These are phyloP conservation scores for Boletus rex-veris DNA, from an alignment of 768 basidiomycete genomes.

Conservation along the genomic window DNA sequence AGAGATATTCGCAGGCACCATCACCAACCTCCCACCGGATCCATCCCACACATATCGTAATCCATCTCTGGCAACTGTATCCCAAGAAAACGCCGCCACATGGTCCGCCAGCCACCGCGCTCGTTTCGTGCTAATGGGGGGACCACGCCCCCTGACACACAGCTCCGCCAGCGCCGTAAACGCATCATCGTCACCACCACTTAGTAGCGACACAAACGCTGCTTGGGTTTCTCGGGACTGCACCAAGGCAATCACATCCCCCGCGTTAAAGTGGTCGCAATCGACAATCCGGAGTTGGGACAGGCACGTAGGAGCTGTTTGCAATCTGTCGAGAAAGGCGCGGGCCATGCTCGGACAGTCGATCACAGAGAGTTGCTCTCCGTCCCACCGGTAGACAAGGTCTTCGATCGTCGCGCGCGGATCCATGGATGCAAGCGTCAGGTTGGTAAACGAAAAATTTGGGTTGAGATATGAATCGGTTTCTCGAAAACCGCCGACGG, in stretches of 20 bases:
- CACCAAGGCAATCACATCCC: slow-evolving; percentile 1
- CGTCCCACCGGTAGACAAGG: slow-evolving; percentile 6
- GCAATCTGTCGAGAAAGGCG: neutral
- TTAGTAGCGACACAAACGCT: slow-evolving; percentile 3
- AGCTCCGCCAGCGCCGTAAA: slow-evolving; percentile 2
- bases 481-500: neutral
- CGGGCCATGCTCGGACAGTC: slow-evolving; percentile 1
- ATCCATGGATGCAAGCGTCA: slow-evolving; percentile 1
- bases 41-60: slow-evolving; percentile 8
- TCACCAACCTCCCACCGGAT: neutral
- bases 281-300: slow-evolving; percentile 5
- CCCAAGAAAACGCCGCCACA: slow-evolving; percentile 6
- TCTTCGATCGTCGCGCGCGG: neutral
- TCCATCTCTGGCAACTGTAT: slow-evolving; percentile 8
- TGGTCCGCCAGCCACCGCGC: slow-evolving; percentile 7
- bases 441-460: neutral
- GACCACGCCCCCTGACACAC: slow-evolving; percentile 3
- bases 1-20: neutral
- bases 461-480: neutral
- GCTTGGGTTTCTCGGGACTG: slow-evolving; percentile 3
- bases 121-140: neutral
- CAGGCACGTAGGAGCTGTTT: neutral
- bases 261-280: slow-evolving; percentile 5
- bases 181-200: neutral
- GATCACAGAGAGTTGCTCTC: slow-evolving; percentile 1